Evolutionary conservation across 1,284 basidiomycete species (phyloP).

Genomic region (Phenoliferia sp.): DNA sequence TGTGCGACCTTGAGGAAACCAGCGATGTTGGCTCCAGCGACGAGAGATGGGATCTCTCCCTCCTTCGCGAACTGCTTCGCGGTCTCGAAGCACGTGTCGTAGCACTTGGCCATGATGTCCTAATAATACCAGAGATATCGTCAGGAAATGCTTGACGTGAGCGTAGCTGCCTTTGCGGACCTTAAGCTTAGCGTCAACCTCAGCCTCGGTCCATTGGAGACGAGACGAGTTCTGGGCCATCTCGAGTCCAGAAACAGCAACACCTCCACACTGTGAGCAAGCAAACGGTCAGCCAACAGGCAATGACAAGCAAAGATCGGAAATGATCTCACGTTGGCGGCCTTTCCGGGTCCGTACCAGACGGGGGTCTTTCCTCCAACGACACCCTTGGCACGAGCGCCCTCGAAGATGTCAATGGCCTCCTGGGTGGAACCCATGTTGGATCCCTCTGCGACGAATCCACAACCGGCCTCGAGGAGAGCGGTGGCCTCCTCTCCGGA

Average conservation of each 20-base stretch:
- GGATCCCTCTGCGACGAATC: slow-evolving; percentile 71
- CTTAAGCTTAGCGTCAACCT: slow-evolving; percentile 68
- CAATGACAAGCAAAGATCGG: slow-evolving; percentile 46
- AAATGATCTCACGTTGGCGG: slow-evolving; percentile 62
- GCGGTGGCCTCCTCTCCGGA: slow-evolving; percentile 64
- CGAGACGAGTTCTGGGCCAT: slow-evolving; percentile 70
- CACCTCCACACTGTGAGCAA: slow-evolving; percentile 41
- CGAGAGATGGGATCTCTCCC: slow-evolving; percentile 58
- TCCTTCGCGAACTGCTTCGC: slow-evolving; percentile 59
- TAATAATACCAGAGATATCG: no score
- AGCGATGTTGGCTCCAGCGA: slow-evolving; percentile 69
- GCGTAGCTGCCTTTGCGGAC: no score
- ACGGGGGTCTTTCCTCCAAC: slow-evolving; percentile 47
- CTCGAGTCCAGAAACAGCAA: slow-evolving; percentile 63
- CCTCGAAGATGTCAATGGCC: slow-evolving; percentile 69
- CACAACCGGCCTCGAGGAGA: slow-evolving; percentile 62
- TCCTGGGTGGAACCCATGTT: slow-evolving; percentile 53
- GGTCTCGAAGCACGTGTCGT: slow-evolving; percentile 52
- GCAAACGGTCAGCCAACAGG: slow-evolving; percentile 33
- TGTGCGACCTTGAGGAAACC: slow-evolving; percentile 63
- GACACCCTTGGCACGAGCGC: slow-evolving; percentile 49
- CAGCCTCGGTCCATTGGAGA: slow-evolving; percentile 56
- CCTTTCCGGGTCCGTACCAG: slow-evolving; percentile 70
- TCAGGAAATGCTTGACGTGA: no score
- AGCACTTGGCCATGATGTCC: slow-evolving; percentile 67